Percentiles rank a stretch among this genome's conserved stretches.
phyloP scores from a whole-genome alignment of 805 yeast genomes.

The Blastobotrys americana region DNA sequence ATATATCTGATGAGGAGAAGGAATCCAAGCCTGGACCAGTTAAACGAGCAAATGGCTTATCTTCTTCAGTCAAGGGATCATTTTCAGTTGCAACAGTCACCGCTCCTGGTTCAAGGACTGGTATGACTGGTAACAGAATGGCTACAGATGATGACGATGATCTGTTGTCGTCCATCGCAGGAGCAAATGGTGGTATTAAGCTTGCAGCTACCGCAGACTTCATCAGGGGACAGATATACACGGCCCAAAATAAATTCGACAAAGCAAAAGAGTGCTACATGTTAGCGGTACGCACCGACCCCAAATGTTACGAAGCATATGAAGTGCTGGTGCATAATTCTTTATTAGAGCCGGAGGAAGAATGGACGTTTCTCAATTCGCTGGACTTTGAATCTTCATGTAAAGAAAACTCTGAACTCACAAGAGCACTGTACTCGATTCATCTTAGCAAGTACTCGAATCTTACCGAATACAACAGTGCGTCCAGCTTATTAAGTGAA shows the following conservation, averaged over 20 bases:
- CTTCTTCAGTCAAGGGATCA: not conserved
- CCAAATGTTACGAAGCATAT: conserved; percentile 89
- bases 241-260: conserved; percentile 76
- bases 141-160: not conserved
- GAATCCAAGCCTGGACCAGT: not conserved
- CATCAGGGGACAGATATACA: conserved; percentile 73
- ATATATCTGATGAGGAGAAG: not conserved
- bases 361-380: conserved; percentile 66
- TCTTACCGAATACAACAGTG: conserved; percentile 50
- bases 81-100: not conserved
- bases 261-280: conserved; percentile 79
- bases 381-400: conserved; percentile 55
- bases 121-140: not conserved
- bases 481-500: conserved; percentile 56
- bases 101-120: not conserved
- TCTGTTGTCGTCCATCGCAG: no score
- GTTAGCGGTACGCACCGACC: conserved; percentile 82
- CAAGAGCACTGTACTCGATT: conserved; percentile 68
- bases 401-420: conserved; percentile 73
- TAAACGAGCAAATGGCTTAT: not conserved
- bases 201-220: conserved; percentile 83
- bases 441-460: conserved; percentile 64
- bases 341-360: conserved; percentile 74
- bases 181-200: conserved; percentile 70
- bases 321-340: conserved; percentile 66